Evolutionary conservation across 352 stramenopile genomes (phyloP), one percentile per base, ranked within the genome.

Genomic region (Pseudoperonospora humuli): DNA sequence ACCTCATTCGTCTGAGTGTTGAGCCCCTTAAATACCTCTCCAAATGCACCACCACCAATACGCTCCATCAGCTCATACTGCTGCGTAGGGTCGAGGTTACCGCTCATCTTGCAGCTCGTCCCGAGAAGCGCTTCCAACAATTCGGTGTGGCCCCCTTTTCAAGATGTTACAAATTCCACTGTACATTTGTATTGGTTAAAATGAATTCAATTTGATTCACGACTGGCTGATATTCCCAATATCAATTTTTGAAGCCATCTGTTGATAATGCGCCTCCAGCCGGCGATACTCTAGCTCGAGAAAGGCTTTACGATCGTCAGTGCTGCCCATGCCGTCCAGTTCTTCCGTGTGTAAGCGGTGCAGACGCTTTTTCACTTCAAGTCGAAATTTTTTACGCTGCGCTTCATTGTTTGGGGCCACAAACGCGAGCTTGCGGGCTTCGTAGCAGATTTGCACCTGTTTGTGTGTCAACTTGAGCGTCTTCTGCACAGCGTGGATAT

Each of bases 351-450:
- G 67, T 23, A 72, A 45, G 39, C 64, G 75, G 44, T 81, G 78
- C 31, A 93, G 70, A 19, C 81, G 78, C 54, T 81, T 82, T 57
- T 93, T 93, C 31, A 93, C 70, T 54, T 93, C 76, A 3, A 91
- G 52, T 0, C 78, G 74, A 54, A 67, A 93, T 26, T 70, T 72
- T 44, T 83, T 90, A 59, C 45, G 59, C 41, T 70, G 54, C 15
- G 51, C 50, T 7, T 79, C 69, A 57, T 93, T 64, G 13, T 17
- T 50, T 5, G 49, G 44, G 47, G 82, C 55, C 10, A 91, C 44
- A 21, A 80, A 75, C 6, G 61, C 38, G 39, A 86, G 45, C 45
- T 91, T 89, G 9, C 84, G 55, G 15, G 75, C 44, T 48, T 91
- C 81, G 57, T 89, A 93, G 57, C 80, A 89, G 2, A 59, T 78